Percentiles rank a stretch among this genome's conserved stretches.
Evolutionary conservation across 176 grass and related monocot species (phyloP).

Genomic region (Triticum turgidum): DNA sequence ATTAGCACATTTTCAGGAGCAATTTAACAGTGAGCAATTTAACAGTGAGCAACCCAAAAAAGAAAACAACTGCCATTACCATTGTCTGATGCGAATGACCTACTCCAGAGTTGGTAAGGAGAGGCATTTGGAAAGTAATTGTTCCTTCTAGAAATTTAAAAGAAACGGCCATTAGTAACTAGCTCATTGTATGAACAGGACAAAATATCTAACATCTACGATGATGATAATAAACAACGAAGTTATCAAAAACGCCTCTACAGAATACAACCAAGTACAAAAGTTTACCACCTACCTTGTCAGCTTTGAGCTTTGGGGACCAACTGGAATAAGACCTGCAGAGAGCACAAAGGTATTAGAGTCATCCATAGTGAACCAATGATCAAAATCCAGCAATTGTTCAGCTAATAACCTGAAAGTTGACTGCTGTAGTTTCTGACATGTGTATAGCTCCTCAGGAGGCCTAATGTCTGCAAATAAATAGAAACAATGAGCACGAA

Average conservation of each 20-base stretch:
- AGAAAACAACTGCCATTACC: slow-evolving; percentile 41
- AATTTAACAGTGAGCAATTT: not conserved
- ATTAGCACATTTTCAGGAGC: not conserved
- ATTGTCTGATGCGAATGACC: slow-evolving; percentile 80
- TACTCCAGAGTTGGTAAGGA: slow-evolving; percentile 77
- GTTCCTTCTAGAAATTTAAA: slow-evolving; percentile 31
- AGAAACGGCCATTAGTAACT: not conserved
- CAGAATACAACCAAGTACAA: not conserved
- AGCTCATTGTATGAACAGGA: not conserved
- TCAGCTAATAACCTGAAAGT: slow-evolving; percentile 58
- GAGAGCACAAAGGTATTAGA: not conserved
- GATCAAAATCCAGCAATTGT: not conserved
- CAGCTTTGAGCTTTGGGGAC: slow-evolving; percentile 35
- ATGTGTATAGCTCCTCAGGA: slow-evolving; percentile 59
- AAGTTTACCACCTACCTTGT: slow-evolving; percentile 19
- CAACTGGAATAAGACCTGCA: slow-evolving; percentile 44
- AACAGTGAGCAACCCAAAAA: not conserved
- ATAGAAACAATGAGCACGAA: not conserved
- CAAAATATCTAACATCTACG: not conserved
- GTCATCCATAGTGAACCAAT: not conserved
- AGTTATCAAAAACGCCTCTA: not conserved
- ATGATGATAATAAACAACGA: not conserved
- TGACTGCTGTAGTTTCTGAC: slow-evolving; percentile 71
- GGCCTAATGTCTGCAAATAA: slow-evolving; percentile 53
- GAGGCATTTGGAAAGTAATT: slow-evolving; percentile 56